Conservation (phyloP, 495 filamentous ascomycete genomes). For the Penicillium goetzii region DNA sequence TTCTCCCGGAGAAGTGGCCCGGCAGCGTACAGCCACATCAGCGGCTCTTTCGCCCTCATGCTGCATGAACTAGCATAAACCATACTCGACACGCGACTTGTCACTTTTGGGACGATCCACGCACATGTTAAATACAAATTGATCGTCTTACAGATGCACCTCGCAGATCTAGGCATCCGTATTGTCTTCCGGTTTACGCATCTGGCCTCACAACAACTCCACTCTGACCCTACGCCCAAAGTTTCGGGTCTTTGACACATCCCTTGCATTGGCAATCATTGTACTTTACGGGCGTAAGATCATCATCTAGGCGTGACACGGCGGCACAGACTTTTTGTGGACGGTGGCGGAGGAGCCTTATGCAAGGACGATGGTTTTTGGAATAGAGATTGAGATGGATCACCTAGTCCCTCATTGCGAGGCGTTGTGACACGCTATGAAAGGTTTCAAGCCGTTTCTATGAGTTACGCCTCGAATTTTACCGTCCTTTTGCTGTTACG, state of each 20-base stretch:
- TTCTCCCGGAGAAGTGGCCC: background rate
- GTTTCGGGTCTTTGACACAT: constrained; percentile 15
- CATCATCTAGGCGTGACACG: background rate
- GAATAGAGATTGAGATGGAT: constrained; percentile 11
- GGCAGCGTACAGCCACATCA: constrained; percentile 6
- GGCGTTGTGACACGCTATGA: background rate
- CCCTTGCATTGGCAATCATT: constrained; percentile 14
- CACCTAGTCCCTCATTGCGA: constrained; percentile 9
- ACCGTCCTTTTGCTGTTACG: background rate
- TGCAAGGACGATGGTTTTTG: constrained; percentile 10
- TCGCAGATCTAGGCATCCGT: constrained; percentile 8
- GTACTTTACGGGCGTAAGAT: background rate
- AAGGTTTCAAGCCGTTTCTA: background rate
- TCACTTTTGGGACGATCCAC: background rate
- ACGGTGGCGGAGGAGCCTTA: constrained; percentile 8
- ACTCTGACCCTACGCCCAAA: background rate
- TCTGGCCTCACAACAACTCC: background rate
- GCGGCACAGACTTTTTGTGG: constrained; percentile 1
- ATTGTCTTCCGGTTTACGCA: background rate
- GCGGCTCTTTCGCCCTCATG: background rate
- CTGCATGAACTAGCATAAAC: constrained; percentile 18
- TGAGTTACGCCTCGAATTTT: background rate
- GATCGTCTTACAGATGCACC: background rate
- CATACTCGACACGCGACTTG: constrained; percentile 8
- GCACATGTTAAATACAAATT: constrained; percentile 9